Conservation (phyloP, 805 yeast species). For the Debaryomyces castellii region DNA sequence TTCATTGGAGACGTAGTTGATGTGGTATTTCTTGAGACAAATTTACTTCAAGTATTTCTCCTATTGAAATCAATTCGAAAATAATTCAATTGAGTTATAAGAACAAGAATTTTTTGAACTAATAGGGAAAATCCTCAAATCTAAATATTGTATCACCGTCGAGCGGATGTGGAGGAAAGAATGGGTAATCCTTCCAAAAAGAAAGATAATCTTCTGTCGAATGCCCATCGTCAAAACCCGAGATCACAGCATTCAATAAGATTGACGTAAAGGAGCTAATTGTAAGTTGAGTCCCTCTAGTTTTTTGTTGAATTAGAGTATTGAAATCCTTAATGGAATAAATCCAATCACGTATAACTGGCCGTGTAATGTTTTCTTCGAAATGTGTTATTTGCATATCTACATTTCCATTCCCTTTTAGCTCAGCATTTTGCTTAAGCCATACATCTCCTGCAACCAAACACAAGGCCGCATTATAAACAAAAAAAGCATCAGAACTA, state of each 20-base stretch:
- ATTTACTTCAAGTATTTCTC: no score
- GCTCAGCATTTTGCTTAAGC: neutral
- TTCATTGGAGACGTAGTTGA: no score
- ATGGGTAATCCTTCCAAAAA: neutral
- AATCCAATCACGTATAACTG: neutral
- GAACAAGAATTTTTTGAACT: no score
- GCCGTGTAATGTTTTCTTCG: neutral
- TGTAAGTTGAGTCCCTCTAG: neutral
- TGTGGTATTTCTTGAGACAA: no score
- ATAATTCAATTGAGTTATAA: no score
- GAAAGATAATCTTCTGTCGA: neutral
- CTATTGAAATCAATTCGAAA: no score
- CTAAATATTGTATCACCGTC: neutral
- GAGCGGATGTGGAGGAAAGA: neutral
- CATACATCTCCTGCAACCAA: slow-evolving; percentile 4
- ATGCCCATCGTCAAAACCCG: neutral
- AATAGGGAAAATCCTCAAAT: neutral
- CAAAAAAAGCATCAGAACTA: slow-evolving; percentile 3
- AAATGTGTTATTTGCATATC: neutral
- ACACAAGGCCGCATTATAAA: slow-evolving; percentile 6
- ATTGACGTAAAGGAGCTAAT: neutral
- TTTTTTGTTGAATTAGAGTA: neutral
- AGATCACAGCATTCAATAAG: neutral
- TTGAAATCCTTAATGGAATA: neutral
- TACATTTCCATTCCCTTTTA: neutral